Evolutionary conservation across 23 red algal genomes (phyloP).

Genomic region (Chondrus crispus): DNA sequence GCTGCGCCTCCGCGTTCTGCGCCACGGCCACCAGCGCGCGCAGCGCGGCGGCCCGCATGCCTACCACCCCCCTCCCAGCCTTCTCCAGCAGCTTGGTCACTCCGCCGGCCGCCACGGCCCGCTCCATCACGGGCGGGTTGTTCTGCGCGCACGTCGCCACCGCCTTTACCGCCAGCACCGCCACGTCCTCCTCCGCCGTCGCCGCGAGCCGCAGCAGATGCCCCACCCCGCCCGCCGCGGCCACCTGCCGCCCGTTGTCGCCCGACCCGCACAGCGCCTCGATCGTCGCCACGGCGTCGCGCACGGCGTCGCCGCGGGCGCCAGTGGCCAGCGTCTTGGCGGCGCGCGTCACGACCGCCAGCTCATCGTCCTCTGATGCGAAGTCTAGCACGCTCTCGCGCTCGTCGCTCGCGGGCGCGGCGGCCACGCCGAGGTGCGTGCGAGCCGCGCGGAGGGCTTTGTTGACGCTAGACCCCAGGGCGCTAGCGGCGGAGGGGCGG

Average conservation of each 20-base stretch:
- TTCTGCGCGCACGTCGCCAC: conserved; percentile 56
- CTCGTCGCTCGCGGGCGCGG: not conserved
- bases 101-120: conserved; percentile 30
- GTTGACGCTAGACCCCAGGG: not conserved
- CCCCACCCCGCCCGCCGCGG: conserved; percentile 20
- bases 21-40: conserved; percentile 30
- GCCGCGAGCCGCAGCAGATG: conserved; percentile 18
- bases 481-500: not conserved
- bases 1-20: not conserved
- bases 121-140: conserved; percentile 33
- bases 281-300: conserved; percentile 11
- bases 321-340: not conserved
- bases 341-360: not conserved
- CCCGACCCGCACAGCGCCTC: conserved; percentile 41
- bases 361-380: conserved; percentile 19
- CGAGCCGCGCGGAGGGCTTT: too few species aligned
- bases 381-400: not conserved
- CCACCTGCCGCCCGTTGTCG: conserved; percentile 48
- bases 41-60: conserved; percentile 34
- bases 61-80: not conserved
- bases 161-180: not conserved
- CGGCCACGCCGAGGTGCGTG: not conserved
- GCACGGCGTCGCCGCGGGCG: not conserved
- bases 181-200: not conserved
- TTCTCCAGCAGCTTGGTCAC: not conserved